Percentiles rank a stretch among this genome's conserved stretches.
phyloP scores from a whole-genome alignment of 257 asterid species.

The Capsicum pubescens region DNA sequence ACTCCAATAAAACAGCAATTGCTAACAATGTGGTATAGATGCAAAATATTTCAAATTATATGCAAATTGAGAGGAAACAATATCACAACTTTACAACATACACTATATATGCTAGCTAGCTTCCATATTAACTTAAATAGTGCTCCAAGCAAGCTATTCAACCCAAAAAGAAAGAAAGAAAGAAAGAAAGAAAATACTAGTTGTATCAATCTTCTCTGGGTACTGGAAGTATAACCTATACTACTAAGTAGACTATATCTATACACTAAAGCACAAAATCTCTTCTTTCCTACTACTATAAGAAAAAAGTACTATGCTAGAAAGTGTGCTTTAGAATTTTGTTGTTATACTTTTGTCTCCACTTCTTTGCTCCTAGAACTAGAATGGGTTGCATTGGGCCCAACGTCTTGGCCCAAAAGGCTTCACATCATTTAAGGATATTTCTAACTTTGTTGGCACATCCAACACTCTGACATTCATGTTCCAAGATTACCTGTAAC shows the following conservation, averaged over 20 bases:
- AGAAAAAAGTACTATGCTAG: neutral
- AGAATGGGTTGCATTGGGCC: constrained; percentile 14
- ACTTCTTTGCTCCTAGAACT: neutral
- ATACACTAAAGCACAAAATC: constrained; percentile 19
- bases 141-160: constrained; percentile 13
- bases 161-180: neutral
- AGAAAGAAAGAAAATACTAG: too few species aligned
- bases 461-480: neutral
- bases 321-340: constrained; percentile 1
- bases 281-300: neutral
- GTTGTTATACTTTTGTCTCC: constrained; percentile 6
- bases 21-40: neutral
- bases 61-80: constrained; percentile 21
- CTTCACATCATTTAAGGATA: neutral
- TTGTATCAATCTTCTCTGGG: constrained; percentile 2
- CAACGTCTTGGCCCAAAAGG: neutral
- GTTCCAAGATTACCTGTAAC: constrained; percentile 48
- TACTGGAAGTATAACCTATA: constrained; percentile 15
- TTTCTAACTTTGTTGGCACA: neutral
- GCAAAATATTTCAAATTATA: constrained; percentile 16
- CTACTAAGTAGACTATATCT: constrained; percentile 17
- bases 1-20: neutral
- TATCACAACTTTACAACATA: constrained; percentile 24
- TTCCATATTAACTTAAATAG: neutral
- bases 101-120: constrained; percentile 1